Evolutionary conservation across 306 rosid genomes (phyloP).

Genomic region (peach (Prunus persica)): DNA sequence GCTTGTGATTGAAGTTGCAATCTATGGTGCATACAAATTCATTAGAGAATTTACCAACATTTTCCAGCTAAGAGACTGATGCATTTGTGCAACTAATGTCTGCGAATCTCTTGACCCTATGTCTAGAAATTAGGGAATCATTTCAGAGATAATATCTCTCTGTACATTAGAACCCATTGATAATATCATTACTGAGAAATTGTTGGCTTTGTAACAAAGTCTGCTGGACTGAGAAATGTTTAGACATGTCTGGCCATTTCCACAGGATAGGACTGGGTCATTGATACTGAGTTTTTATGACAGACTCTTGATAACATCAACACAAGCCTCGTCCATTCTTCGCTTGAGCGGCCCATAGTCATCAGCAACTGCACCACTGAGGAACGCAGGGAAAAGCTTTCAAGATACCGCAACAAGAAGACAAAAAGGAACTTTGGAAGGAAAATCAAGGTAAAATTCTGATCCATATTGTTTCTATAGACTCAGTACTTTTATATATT

Average conservation of each 20-base stretch:
- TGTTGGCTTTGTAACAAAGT: conserved; percentile 21
- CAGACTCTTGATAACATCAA: conserved; percentile 77
- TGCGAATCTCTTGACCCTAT: not conserved
- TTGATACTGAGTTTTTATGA: conserved; percentile 55
- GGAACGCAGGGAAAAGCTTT: conserved; percentile 86
- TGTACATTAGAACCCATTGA: conserved; percentile 7
- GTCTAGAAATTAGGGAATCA: conserved; percentile 1
- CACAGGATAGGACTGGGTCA: conserved; percentile 32
- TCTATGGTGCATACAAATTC: not conserved
- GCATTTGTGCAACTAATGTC: conserved; percentile 6
- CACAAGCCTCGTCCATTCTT: conserved; percentile 49
- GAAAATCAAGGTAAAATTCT: conserved; percentile 80
- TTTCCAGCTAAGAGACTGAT: not conserved
- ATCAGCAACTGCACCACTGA: conserved; percentile 66
- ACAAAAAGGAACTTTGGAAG: conserved; percentile 91
- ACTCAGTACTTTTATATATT: not conserved
- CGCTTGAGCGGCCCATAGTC: conserved; percentile 53
- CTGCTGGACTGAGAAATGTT: conserved; percentile 27
- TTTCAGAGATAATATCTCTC: not conserved
- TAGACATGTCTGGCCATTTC: conserved; percentile 46
- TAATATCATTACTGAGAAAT: conserved; percentile 1
- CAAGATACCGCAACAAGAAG: conserved; percentile 91
- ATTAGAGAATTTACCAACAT: not conserved
- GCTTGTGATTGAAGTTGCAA: not conserved
- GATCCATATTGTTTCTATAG: not conserved